Evolutionary conservation across 1,284 basidiomycete genomes (phyloP), one percentile per base, ranked within the genome.

Genomic region (Xerocomus amazonicus): DNA sequence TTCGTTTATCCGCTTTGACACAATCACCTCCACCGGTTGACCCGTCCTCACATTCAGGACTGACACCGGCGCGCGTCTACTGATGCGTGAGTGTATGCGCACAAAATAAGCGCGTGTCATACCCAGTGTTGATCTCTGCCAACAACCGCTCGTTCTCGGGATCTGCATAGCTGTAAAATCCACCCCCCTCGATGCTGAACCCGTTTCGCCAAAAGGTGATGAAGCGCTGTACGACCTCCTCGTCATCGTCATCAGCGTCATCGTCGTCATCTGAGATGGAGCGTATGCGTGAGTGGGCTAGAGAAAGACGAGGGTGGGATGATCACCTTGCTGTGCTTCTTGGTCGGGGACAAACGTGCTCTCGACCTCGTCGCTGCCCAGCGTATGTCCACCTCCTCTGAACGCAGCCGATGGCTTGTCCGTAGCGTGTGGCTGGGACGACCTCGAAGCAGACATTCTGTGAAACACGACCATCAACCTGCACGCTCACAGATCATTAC

Each of bases 191-290:
- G 49, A 99, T 83, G 40, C 86, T 88, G 71, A 98, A 98, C 0
- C 96, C 96, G 57, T 98, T 83, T 32, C 85, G 78, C 96, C 97
- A 99, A 70, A 99, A 93, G 0, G 90, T 96, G 33, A 98, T 74
- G 49, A 84, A 79, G 10, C 96, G 84, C 41, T 87, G 80, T 0
- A 79, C 88, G 0, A 80, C 75, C 51, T 80, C 77, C 38, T 78
- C 76, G 23, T 83, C 80, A 19, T 75, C 79, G 6, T 29, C 28
- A 43, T 73, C 39, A 10, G 8, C 9, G 9, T 40, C 31, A 23
- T 40, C 59, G n/a, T 58, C n/a, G 7, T 29, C 28, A 31, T n/a
- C 12, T 7, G 39, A 6, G 9, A 29, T 45, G 31, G n/a, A n/a
- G n/a, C n/a, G n/a, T n/a, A n/a, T n/a, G n/a, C n/a, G n/a, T n/a